phyloP scores from a whole-genome alignment of 805 yeast species.

The Metschnikowia henanensis region DNA sequence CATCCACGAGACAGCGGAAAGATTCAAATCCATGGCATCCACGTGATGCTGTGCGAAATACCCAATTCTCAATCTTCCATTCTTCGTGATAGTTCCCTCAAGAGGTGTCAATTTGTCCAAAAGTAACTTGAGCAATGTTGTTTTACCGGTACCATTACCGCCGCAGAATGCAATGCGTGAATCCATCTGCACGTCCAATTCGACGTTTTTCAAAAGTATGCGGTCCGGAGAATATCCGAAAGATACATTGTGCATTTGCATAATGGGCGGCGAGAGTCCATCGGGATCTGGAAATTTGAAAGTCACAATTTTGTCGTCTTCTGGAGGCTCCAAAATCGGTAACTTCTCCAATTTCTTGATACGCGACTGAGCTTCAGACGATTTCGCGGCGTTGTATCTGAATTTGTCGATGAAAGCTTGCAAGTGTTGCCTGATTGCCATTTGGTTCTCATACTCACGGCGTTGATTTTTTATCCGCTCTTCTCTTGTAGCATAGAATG shows the following conservation, averaged over 20 bases:
- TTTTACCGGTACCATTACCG: constrained; percentile 99
- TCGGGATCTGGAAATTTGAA: constrained; percentile 97
- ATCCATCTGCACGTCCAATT: constrained; percentile 87
- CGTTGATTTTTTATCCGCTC: constrained; percentile 92
- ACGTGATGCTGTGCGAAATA: constrained; percentile 99
- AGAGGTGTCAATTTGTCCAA: constrained; percentile 76
- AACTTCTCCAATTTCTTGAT: constrained; percentile 94
- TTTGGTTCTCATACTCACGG: constrained; percentile 96
- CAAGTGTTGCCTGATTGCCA: constrained; percentile 92
- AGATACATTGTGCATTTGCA: constrained; percentile 81
- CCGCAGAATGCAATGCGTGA: constrained; percentile 97
- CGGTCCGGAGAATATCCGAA: constrained; percentile 78
- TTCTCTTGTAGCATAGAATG: constrained; percentile 89
- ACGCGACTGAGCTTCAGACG: constrained; percentile 97
- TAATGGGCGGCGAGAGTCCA: constrained; percentile 86
- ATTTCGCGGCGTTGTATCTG: constrained; percentile 96
- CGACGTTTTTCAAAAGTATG: constrained; percentile 71
- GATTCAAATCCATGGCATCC: constrained; percentile 88
- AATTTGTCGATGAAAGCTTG: constrained; percentile 95
- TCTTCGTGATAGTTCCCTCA: constrained; percentile 75
- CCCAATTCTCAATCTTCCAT: constrained; percentile 88
- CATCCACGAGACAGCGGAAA: constrained; percentile 95
- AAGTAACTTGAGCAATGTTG: constrained; percentile 84
- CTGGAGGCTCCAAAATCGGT: constrained; percentile 92
- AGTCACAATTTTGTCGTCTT: constrained; percentile 79